phyloP scores from a whole-genome alignment of 2,329 filamentous ascomycete genomes.

The Alternaria novae-zelandiae region DNA sequence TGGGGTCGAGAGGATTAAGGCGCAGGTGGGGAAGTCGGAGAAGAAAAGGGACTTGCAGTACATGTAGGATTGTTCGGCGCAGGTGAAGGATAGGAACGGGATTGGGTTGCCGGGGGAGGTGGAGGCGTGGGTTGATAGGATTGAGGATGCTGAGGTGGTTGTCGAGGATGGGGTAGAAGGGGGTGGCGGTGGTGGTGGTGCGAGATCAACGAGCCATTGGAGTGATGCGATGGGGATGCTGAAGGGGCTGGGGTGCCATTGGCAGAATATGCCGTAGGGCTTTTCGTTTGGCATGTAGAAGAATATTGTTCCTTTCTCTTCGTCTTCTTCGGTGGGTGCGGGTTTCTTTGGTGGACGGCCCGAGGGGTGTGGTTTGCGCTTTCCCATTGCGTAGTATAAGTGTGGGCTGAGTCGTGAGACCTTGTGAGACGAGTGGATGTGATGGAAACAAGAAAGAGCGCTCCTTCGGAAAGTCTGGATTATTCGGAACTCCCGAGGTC shows the following conservation, averaged over 20 bases:
- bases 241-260: constrained; percentile 61
- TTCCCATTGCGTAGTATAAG: not conserved
- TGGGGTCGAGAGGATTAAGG: not conserved
- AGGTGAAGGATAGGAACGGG: constrained; percentile 13
- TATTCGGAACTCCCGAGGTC: too few relatives aligned
- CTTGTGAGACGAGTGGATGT: too few relatives aligned
- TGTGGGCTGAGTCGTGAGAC: too few relatives aligned
- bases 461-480: too few relatives aligned
- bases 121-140: not conserved
- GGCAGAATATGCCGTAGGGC: constrained; percentile 58
- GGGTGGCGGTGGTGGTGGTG: not conserved
- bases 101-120: not conserved
- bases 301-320: constrained; percentile 7
- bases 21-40: constrained; percentile 37
- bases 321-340: not conserved
- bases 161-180: not conserved
- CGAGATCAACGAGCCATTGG: constrained; percentile 5
- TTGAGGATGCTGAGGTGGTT: not conserved
- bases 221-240: constrained; percentile 38
- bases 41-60: constrained; percentile 26
- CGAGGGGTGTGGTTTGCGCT: not conserved
- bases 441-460: too few relatives aligned
- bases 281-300: constrained; percentile 45
- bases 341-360: not conserved
- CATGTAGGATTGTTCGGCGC: constrained; percentile 27